phyloP scores from a whole-genome alignment of 73 alveolate genomes.

The Stentor coeruleus region DNA sequence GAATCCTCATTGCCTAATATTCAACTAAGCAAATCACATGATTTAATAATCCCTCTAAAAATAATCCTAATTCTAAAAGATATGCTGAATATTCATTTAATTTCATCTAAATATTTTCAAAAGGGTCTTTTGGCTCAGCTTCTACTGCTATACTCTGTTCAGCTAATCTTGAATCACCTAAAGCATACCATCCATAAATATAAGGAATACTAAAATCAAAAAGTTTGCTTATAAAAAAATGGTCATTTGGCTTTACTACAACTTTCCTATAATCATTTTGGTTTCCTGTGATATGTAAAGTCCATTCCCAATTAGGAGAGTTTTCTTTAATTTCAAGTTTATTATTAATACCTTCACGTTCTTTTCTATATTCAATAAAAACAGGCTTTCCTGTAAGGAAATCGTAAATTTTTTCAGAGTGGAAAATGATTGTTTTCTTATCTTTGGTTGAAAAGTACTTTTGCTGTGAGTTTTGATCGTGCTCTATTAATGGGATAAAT shows the following conservation, averaged over 20 bases:
- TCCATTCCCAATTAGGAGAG: not conserved
- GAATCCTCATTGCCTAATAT: too few species aligned
- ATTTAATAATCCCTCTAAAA: too few species aligned
- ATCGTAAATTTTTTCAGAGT: not conserved
- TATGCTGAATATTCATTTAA: too few species aligned
- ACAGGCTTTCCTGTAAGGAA: not conserved
- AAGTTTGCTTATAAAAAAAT: not conserved
- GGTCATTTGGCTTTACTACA: not conserved
- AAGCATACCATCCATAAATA: slow-evolving; percentile 15
- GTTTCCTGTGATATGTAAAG: not conserved
- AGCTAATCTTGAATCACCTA: slow-evolving; percentile 22
- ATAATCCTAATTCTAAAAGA: too few species aligned
- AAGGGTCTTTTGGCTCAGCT: not conserved
- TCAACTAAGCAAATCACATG: too few species aligned
- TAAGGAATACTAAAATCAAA: slow-evolving; percentile 11
- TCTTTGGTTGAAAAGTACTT: not conserved
- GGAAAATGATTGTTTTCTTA: too few species aligned
- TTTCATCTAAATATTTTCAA: not conserved
- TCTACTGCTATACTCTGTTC: slow-evolving; percentile 5
- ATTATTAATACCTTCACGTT: too few species aligned
- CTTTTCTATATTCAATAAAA: not conserved
- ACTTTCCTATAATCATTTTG: not conserved
- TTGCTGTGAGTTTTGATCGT: too few species aligned
- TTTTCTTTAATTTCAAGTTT: not conserved
- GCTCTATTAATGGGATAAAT: not conserved